Evolutionary conservation across 257 asterid genomes (phyloP), one percentile per base, ranked within the genome.

Genomic region (Ballota nigra): DNA sequence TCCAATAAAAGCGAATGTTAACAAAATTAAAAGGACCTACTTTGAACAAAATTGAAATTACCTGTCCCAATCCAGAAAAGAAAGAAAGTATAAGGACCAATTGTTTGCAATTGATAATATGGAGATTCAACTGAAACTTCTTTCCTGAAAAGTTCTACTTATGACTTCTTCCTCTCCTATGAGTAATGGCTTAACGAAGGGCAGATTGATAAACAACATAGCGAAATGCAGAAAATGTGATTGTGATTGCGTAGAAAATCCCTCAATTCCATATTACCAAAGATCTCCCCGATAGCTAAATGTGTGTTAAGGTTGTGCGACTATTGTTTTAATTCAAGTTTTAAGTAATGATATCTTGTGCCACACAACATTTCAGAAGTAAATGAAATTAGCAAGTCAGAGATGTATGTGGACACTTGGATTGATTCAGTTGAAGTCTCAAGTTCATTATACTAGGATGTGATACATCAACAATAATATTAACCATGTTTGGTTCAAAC

Each of bases 281-380:
- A 52, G 13, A 52, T 52, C 59, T 52, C 45, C 59, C 18, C 45
- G 15, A 45, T 24, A 47, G 71, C 71, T 41, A n/a, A 66, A 45
- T 66, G 45, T 4, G 1, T 24, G 23, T 24, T 45, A 64, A 16
- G 51, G 28, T 47, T 26, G 31, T 18, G 62, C 12, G 4, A 40
- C 49, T 65, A 4, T 43, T 6, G 28, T 10, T 9, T 12, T 10
- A 6, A 43, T 29, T 23, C 15, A 26, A 33, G 38, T 33, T 33
- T 33, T 20, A 60, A 45, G 52, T 45, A 26, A 34, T 5, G 52
- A 43, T 18, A 43, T 43, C 52, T 13, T 43, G 52, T 4, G 52
- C 52, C 52, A 43, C 19, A 43, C 52, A 43, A 43, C 18, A 43
- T 13, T 43, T 43, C 19, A 43, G 7, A 13, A 43, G 52, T 43